phyloP scores from a whole-genome alignment of 2,329 filamentous ascomycete species.

The Aspergillus ochraceus region DNA sequence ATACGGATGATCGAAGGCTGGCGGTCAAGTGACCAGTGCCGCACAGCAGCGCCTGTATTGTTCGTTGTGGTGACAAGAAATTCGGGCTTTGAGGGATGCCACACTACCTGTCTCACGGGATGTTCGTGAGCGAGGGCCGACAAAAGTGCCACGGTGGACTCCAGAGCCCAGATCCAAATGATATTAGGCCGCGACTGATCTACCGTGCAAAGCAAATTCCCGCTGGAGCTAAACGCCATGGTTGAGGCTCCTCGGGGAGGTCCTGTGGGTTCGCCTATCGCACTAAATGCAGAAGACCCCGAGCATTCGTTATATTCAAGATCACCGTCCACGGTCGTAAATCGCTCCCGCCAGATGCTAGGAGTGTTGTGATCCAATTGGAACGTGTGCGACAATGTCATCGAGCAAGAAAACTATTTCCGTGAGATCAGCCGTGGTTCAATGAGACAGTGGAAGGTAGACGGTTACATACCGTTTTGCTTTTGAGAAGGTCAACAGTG shows the following conservation, averaged over 20 bases:
- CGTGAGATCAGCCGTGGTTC: conserved; percentile 7
- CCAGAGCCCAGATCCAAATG: conserved; percentile 47
- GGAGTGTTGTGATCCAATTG: conserved; percentile 30
- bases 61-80: conserved; percentile 41
- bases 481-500: conserved; percentile 49
- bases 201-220: conserved; percentile 38
- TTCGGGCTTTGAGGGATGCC: conserved; percentile 39
- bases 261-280: conserved; percentile 29
- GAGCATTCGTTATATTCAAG: conserved; percentile 40
- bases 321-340: conserved; percentile 26
- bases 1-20: conserved; percentile 32
- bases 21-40: conserved; percentile 33
- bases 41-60: conserved; percentile 31
- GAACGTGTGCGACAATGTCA: conserved; percentile 36
- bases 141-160: conserved; percentile 25
- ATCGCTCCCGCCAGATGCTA: conserved; percentile 37
- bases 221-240: conserved; percentile 42
- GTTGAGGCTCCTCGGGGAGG: conserved; percentile 37
- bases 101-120: conserved; percentile 39
- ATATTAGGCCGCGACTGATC: conserved; percentile 44
- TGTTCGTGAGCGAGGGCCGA: conserved; percentile 46
- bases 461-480: conserved; percentile 38
- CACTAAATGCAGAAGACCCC: conserved; percentile 37
- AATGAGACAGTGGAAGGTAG: not conserved
- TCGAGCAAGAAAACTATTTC: conserved; percentile 33